phyloP scores from a whole-genome alignment of 148 eudicot genomes.

The Vaccinium macrocarpon region DNA sequence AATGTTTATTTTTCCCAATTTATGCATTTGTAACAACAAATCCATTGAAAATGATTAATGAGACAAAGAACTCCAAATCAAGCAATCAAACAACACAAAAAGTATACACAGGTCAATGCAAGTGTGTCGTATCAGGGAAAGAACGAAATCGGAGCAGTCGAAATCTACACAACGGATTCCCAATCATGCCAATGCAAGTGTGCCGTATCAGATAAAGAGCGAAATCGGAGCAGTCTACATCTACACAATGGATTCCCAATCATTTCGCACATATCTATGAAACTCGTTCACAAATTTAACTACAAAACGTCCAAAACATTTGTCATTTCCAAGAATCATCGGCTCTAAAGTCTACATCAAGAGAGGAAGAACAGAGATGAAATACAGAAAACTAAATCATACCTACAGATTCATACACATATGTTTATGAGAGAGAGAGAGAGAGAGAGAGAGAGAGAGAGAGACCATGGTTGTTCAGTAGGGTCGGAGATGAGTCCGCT shows the following conservation, averaged over 20 bases:
- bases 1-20: not conserved
- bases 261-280: not conserved
- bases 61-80: not conserved
- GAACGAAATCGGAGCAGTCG: not conserved
- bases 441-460: slow-evolving; percentile 12
- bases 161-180: not conserved
- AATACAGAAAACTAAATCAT: not conserved
- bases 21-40: not conserved
- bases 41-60: not conserved
- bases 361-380: not conserved
- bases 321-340: not conserved
- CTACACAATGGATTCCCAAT: not conserved
- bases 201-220: not conserved
- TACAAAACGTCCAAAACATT: not conserved
- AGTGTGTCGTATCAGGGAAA: not conserved
- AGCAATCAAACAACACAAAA: not conserved
- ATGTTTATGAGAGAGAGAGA: not conserved
- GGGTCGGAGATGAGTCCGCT: slow-evolving; percentile 9
- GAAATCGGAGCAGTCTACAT: not conserved
- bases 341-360: too few species aligned
- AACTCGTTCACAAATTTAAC: not conserved
- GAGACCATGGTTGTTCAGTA: slow-evolving; percentile 9
- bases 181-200: not conserved
- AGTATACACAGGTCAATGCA: not conserved
- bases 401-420: not conserved